Percentiles rank a stretch among this genome's conserved stretches.
Conservation (phyloP, 2,329 filamentous ascomycete genomes). For the Teratosphaeria zuluensis region DNA sequence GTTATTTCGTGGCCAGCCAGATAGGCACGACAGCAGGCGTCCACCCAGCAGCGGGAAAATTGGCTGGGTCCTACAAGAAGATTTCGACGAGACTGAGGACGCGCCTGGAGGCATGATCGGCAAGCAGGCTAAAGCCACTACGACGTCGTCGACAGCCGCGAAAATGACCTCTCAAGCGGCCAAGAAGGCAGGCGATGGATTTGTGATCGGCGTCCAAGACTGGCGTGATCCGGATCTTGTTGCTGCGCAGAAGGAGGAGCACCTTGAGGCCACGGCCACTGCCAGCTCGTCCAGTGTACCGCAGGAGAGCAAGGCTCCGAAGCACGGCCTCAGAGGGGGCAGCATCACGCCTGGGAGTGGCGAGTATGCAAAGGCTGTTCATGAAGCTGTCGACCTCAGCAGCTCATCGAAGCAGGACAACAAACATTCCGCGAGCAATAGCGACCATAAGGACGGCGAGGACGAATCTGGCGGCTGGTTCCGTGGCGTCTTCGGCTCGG, state of each 20-base stretch:
- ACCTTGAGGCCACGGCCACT: conserved; percentile 16
- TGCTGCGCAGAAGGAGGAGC: conserved; percentile 29
- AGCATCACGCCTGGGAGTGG: conserved; percentile 64
- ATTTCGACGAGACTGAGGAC: conserved; percentile 53
- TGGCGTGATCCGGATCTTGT: conserved; percentile 74
- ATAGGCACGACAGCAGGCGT: conserved; percentile 43
- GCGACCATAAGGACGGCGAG: neutral
- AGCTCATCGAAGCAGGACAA: conserved; percentile 1
- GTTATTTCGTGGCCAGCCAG: conserved; percentile 23
- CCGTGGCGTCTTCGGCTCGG: conserved; percentile 1
- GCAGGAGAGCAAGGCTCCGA: conserved; percentile 11
- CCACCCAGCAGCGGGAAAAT: conserved; percentile 64
- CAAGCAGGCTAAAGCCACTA: conserved; percentile 9
- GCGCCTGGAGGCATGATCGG: conserved; percentile 20
- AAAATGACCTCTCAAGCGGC: conserved; percentile 19
- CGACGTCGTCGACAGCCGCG: conserved; percentile 19
- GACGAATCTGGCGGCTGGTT: conserved; percentile 3
- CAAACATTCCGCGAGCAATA: neutral
- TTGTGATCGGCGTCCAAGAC: conserved; percentile 76
- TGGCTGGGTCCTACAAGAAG: conserved; percentile 61
- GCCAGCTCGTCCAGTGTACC: conserved; percentile 6
- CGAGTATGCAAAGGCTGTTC: conserved; percentile 49
- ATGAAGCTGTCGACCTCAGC: conserved; percentile 15
- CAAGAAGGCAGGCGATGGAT: conserved; percentile 46
- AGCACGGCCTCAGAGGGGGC: conserved; percentile 42